phyloP scores from a whole-genome alignment of 225 moss, liverwort and hornwort species.

The Bryoerythrophyllum caledonicum region DNA sequence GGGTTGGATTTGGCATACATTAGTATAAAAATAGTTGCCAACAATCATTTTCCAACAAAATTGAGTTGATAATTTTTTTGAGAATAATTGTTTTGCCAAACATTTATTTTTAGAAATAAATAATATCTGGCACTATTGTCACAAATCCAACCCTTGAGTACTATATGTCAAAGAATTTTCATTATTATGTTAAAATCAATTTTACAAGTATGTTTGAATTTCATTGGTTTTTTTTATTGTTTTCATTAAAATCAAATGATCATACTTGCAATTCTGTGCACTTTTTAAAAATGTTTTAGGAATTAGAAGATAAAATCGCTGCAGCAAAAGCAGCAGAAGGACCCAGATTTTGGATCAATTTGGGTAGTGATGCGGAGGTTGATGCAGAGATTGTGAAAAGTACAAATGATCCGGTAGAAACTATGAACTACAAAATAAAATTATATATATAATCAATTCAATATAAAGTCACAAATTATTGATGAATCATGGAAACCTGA shows the following conservation, averaged over 20 bases:
- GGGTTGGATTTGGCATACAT: too few species aligned
- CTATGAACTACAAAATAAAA: not conserved
- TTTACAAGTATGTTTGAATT: too few species aligned
- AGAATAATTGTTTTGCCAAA: too few species aligned
- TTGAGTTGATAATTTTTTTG: too few species aligned
- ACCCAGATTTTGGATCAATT: slow-evolving; percentile 48
- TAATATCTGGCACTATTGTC: too few species aligned
- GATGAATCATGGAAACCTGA: too few species aligned
- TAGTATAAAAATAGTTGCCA: too few species aligned
- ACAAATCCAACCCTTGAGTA: too few species aligned
- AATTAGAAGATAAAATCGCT: slow-evolving; percentile 35
- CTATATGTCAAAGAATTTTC: too few species aligned
- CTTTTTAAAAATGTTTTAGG: slow-evolving; percentile 18
- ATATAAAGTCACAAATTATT: not conserved
- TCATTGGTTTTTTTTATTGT: not conserved
- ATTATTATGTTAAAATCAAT: too few species aligned
- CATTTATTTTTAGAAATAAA: too few species aligned
- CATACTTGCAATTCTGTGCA: rapidly evolving
- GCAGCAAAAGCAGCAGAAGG: slow-evolving; percentile 29
- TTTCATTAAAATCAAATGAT: not conserved
- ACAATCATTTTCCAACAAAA: too few species aligned
- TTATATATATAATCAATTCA: not conserved
- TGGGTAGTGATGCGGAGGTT: slow-evolving; percentile 53
- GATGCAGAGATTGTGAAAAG: slow-evolving; percentile 25
- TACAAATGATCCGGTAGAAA: slow-evolving; percentile 25